Evolutionary conservation across 2,329 filamentous ascomycete genomes (phyloP).

Genomic region (Dothideomycetes sp.): DNA sequence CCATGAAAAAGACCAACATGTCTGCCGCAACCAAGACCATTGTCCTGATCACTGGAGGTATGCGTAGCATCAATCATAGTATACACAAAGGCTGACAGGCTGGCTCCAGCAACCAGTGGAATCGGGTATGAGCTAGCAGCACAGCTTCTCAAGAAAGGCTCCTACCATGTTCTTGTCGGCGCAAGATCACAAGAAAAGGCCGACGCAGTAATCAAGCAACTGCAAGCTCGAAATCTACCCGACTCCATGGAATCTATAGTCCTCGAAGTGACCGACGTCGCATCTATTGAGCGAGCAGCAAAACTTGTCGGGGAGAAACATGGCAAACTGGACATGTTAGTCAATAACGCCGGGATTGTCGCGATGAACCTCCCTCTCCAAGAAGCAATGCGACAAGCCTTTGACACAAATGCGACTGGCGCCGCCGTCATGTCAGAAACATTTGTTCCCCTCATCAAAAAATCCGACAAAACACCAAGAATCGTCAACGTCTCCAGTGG

Average conservation of each 20-base stretch:
- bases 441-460: constrained; percentile 23
- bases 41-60: constrained; percentile 32
- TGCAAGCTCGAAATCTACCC: constrained; percentile 17
- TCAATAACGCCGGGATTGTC: constrained; percentile 32
- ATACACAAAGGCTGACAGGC: not conserved
- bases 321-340: constrained; percentile 28
- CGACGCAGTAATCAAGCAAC: constrained; percentile 23
- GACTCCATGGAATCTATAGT: constrained; percentile 20
- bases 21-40: constrained; percentile 22
- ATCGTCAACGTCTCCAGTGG: constrained; percentile 31
- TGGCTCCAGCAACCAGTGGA: constrained; percentile 31
- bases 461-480: constrained; percentile 16
- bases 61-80: constrained; percentile 1
- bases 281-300: constrained; percentile 20
- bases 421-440: constrained; percentile 18
- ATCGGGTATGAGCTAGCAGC: constrained; percentile 38
- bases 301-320: constrained; percentile 17
- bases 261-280: constrained; percentile 20
- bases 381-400: constrained; percentile 21
- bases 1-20: no score
- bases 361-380: constrained; percentile 18
- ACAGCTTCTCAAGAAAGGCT: constrained; percentile 27
- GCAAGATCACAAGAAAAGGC: constrained; percentile 32
- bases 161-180: constrained; percentile 31
- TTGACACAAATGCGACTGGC: constrained; percentile 23